Evolutionary conservation across 352 stramenopile genomes (phyloP).

Genomic region (Phytophthora pini): DNA sequence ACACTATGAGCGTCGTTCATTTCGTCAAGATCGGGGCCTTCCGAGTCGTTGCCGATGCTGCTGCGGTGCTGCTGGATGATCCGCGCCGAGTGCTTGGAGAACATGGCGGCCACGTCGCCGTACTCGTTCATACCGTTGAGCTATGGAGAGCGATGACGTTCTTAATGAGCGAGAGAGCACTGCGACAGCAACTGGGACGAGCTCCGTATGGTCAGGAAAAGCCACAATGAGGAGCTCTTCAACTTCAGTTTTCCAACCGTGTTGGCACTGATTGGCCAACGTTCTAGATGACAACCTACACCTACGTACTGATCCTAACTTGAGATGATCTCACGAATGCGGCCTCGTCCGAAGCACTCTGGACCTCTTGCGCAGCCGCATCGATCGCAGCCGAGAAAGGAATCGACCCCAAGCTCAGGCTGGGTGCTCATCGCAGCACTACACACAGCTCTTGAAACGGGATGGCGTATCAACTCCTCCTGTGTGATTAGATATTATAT

Average conservation of each 20-base stretch:
- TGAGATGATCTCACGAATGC: no score
- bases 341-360: no score
- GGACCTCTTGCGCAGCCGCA: no score
- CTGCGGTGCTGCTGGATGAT: slow-evolving; percentile 40
- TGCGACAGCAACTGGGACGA: slow-evolving; percentile 20
- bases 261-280: no score
- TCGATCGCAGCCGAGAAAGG: no score
- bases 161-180: slow-evolving; percentile 5
- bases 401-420: no score
- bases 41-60: slow-evolving; percentile 29
- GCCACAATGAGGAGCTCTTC: slow-evolving; percentile 3
- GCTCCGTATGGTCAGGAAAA: slow-evolving; percentile 3
- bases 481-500: no score
- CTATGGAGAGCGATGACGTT: slow-evolving; percentile 3
- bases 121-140: slow-evolving; percentile 24
- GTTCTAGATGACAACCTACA: no score
- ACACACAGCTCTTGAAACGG: no score
- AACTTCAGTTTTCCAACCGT: slow-evolving; percentile 10
- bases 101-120: slow-evolving; percentile 46
- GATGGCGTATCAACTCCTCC: no score
- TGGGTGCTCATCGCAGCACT: no score
- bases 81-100: slow-evolving; percentile 44
- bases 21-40: slow-evolving; percentile 28
- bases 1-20: slow-evolving; percentile 21
- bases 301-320: no score